Evolutionary conservation across 2,329 filamentous ascomycete species (phyloP), one percentile per base, ranked within the genome.

Genomic region (Lachnellula occidentalis): DNA sequence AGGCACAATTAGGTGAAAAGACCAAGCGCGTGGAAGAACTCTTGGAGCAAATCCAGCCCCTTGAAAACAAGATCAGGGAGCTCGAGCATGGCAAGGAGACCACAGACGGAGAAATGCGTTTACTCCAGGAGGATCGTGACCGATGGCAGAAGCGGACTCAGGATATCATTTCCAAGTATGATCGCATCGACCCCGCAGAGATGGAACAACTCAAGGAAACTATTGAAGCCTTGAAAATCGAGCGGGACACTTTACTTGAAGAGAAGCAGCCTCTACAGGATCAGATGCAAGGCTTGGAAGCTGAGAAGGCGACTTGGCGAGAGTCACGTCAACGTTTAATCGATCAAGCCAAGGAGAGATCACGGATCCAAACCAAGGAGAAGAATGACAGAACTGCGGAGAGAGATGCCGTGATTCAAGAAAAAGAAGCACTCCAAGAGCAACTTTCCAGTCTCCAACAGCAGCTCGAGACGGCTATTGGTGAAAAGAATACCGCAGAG

Each of bases 61-160:
- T 97, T 17, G 87, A 95, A 69, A 81, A 83, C 51, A 87, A 84
- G 58, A 85, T 96, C 42, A 80, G 85, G 11, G 91, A 95, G 66
- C 77, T 97, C 14, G 89, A 95, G 68, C 90, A 87, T 56, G 88
- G 87, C 61, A 87, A 92, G 65, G 87, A 95, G 61, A 68, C 61
- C 0, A 58, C 60, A 36, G 67, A 67, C 41, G 90, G 90, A 12
- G 92, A 97, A 68, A 82, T 96, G 67, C 90, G 88, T 66, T 81
- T 96, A 59, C 79, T 97, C 9, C 88, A 95, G 61, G 88, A 94
- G 65, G 92, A 97, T 68, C 86, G 94, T 15, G 92, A 97, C 68
- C 83, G 90, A 55, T 96, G 92, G 89, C 91, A 96, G 72, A 92
- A 96, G 76, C 87, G 94, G 22, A 95, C 91, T 1, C 91, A 97